Conservation (phyloP, 2,329 filamentous ascomycete species). For the Endothia cerciana region DNA sequence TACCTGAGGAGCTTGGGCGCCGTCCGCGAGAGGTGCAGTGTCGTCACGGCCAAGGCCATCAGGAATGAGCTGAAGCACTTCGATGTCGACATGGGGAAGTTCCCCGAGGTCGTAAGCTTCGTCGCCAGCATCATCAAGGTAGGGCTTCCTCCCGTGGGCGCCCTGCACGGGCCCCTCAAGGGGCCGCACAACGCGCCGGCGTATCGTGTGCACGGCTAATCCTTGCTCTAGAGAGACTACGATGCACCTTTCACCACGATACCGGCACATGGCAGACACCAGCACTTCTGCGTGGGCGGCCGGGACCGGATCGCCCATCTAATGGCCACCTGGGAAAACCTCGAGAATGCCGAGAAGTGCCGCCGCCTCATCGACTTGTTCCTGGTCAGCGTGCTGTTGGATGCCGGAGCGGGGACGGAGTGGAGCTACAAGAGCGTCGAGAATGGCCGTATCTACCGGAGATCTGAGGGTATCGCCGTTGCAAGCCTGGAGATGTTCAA, state of each 20-base stretch:
- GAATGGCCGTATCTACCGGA: conserved; percentile 78
- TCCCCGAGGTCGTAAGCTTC: conserved; percentile 80
- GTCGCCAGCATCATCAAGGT: conserved; percentile 96
- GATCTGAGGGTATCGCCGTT: conserved; percentile 86
- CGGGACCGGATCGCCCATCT: conserved; percentile 74
- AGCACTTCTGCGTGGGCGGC: conserved; percentile 83
- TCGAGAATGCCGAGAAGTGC: conserved; percentile 75
- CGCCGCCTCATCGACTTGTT: conserved; percentile 79
- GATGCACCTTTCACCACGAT: conserved; percentile 65
- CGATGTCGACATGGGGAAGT: conserved; percentile 84
- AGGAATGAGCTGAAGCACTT: conserved; percentile 82
- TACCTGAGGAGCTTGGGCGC: conserved; percentile 90
- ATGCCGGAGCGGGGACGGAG: conserved; percentile 84
- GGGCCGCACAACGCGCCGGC: background rate
- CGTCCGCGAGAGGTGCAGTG: conserved; percentile 76
- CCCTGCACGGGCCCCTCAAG: background rate
- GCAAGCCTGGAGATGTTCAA: conserved; percentile 91
- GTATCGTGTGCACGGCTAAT: conserved; percentile 12
- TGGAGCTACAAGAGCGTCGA: conserved; percentile 95
- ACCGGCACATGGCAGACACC: conserved; percentile 83
- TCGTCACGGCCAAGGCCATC: conserved; percentile 77
- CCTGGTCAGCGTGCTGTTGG: conserved; percentile 77
- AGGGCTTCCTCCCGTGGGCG: conserved; percentile 28
- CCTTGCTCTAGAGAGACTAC: conserved; percentile 51
- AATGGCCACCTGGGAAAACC: conserved; percentile 65